Evolutionary conservation across 768 basidiomycete genomes (phyloP).

Genomic region (Amyloporia xantha): DNA sequence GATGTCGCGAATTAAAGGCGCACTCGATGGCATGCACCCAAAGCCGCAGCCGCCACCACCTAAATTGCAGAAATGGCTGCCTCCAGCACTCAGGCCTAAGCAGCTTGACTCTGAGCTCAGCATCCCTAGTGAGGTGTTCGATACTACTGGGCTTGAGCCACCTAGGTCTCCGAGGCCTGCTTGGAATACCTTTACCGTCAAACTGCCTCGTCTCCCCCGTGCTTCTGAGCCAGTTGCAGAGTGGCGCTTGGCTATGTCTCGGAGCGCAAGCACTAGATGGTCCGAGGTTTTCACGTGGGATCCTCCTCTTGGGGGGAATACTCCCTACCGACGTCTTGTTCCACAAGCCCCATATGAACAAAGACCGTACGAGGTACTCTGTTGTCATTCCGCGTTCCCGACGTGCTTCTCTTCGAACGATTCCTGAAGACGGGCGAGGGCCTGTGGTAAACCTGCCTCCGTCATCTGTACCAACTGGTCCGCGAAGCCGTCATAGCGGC

Average conservation of each 20-base stretch:
- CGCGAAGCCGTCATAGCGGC: conserved; percentile 9
- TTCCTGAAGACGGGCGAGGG: conserved; percentile 4
- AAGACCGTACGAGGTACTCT: conserved; percentile 28
- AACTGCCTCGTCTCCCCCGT: conserved; percentile 35
- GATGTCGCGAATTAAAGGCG: conserved; percentile 83
- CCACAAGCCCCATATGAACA: conserved; percentile 31
- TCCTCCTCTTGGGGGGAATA: conserved; percentile 65
- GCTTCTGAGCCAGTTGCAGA: conserved; percentile 39
- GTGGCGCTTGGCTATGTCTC: conserved; percentile 41
- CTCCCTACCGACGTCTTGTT: conserved; percentile 56
- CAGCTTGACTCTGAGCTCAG: conserved; percentile 7
- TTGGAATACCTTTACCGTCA: conserved; percentile 21
- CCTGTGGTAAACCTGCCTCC: conserved; percentile 37
- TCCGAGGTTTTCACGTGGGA: conserved; percentile 67
- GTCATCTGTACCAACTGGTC: conserved; percentile 12
- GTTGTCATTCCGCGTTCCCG: conserved; percentile 32
- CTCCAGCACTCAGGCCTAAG: conserved; percentile 20
- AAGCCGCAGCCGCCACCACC: conserved; percentile 28
- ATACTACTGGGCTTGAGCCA: conserved; percentile 20
- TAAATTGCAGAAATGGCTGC: conserved; percentile 21
- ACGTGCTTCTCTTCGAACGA: conserved; percentile 1
- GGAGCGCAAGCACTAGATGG: conserved; percentile 35
- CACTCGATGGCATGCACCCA: conserved; percentile 58
- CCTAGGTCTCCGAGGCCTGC: conserved; percentile 20
- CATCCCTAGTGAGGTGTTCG: conserved; percentile 17